Percentiles rank a stretch among this genome's conserved stretches.
Conservation (phyloP, 371 early-diverging fungal species). For the Rhizopus sp. region DNA sequence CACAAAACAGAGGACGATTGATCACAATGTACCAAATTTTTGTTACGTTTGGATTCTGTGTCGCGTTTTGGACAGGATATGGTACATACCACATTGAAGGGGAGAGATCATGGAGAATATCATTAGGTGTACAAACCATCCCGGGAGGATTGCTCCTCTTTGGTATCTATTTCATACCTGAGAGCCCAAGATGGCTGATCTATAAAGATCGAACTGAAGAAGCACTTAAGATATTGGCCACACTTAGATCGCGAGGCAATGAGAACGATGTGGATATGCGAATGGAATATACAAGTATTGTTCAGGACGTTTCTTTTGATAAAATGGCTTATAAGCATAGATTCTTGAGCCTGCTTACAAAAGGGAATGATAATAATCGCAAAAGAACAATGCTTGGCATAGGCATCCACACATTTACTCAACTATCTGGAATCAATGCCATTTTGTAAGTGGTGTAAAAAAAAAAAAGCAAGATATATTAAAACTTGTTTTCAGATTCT, state of each 20-base stretch:
- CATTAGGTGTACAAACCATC: constrained; percentile 76
- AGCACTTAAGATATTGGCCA: constrained; percentile 68
- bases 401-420: constrained; percentile 71
- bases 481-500: constrained; percentile 33
- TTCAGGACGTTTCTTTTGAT: constrained; percentile 73
- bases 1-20: constrained; percentile 84
- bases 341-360: constrained; percentile 39
- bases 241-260: constrained; percentile 50
- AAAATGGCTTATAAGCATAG: constrained; percentile 71
- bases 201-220: constrained; percentile 66
- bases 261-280: constrained; percentile 23
- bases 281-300: constrained; percentile 72
- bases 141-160: constrained; percentile 69
- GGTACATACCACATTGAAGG: constrained; percentile 25
- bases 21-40: constrained; percentile 90
- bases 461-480: neutral
- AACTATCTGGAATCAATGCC: constrained; percentile 78
- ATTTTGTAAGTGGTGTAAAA: constrained; percentile 53
- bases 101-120: constrained; percentile 58
- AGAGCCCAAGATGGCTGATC: constrained; percentile 90
- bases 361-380: constrained; percentile 56
- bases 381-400: constrained; percentile 71
- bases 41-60: constrained; percentile 67
- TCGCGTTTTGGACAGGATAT: constrained; percentile 46
- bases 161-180: constrained; percentile 72